Conservation (phyloP, 208 protist species). For the Leishmania aethiopica region DNA sequence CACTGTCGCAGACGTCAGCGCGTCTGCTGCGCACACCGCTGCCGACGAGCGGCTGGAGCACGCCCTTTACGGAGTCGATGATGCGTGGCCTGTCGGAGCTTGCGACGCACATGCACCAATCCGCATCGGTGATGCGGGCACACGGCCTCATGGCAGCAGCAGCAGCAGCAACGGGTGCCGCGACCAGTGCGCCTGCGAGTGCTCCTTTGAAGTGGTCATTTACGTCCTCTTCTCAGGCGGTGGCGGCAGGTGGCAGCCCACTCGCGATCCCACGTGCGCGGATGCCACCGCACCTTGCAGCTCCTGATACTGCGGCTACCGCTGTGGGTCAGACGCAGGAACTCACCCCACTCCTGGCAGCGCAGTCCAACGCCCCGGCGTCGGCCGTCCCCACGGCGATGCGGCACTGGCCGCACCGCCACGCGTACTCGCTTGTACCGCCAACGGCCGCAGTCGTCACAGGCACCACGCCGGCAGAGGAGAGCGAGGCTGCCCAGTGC, state of each 20-base stretch:
- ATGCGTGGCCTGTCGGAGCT: constrained; percentile 57
- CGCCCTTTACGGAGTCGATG: constrained; percentile 61
- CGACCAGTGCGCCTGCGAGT: no score
- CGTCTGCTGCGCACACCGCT: constrained; percentile 42
- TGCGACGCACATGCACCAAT: constrained; percentile 28
- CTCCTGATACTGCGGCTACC: no score
- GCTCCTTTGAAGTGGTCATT: constrained; percentile 13
- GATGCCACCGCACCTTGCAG: no score
- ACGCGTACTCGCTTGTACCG: constrained; percentile 27
- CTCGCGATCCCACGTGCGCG: no score
- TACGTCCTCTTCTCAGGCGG: constrained; percentile 7
- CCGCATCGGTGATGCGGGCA: constrained; percentile 8
- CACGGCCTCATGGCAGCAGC: not conserved
- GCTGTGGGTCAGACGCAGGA: not conserved
- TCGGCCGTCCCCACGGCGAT: constrained; percentile 5
- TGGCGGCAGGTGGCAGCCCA: not conserved
- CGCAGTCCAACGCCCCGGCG: constrained; percentile 19
- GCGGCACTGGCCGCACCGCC: constrained; percentile 10
- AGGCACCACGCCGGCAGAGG: constrained; percentile 39
- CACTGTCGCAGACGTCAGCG: constrained; percentile 56
- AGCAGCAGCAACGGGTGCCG: not conserved
- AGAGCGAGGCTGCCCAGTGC: constrained; percentile 30
- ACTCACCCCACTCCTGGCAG: constrained; percentile 7
- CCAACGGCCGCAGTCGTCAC: constrained; percentile 35
- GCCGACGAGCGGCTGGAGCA: constrained; percentile 39